Evolutionary conservation across 1,284 basidiomycete species (phyloP), one percentile per base, ranked within the genome.

Genomic region (Ustilago tritici): DNA sequence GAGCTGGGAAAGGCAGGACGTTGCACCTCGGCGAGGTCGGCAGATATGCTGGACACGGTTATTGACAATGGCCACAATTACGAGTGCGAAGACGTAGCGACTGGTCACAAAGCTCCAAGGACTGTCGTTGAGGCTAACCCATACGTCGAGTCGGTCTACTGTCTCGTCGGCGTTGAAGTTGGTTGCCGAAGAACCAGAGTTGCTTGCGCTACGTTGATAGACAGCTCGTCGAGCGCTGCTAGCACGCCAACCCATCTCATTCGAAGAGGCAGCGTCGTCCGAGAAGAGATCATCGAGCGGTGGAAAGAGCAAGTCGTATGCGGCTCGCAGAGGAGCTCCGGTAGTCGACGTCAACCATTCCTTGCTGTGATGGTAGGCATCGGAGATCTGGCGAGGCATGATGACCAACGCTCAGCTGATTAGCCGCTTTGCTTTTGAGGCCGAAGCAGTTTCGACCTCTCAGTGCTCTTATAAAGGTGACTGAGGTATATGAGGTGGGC

Each of bases 1-100:
- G 0, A 43, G 28, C 17, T 57, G 56, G 4, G 74, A 64, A 2
- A 85, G 68, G 4, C 62, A 66, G 6, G 50, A 41, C 23, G 73
- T 50, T 28, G 76, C 77, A 7, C 82, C 70, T 5, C 76, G 72
- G 4, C 80, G 50, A 10, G 83, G 82, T 1, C 82, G 67, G 61
- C 83, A 85, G 47, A 85, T 79, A 62, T 85, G 82, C 35, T 82
- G 78, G 8, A 85, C 80, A 4, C 83, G 74, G 49, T 85, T 84
- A 52, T 76, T 76, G 46, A 83, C 38, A 31, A 83, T 73, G 8
- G 77, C 80, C 43, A 83, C 75, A 28, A 73, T 56, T 31, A 78
- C 57, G n/a, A 84, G 66, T 3, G 78, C 74, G 28, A 81, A 36
- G 8, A 78, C 61, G 43, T 82, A 84, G 3, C 82, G 79, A 19